phyloP scores from a whole-genome alignment of 345 rosid species.

The Nasturtium officinale region DNA sequence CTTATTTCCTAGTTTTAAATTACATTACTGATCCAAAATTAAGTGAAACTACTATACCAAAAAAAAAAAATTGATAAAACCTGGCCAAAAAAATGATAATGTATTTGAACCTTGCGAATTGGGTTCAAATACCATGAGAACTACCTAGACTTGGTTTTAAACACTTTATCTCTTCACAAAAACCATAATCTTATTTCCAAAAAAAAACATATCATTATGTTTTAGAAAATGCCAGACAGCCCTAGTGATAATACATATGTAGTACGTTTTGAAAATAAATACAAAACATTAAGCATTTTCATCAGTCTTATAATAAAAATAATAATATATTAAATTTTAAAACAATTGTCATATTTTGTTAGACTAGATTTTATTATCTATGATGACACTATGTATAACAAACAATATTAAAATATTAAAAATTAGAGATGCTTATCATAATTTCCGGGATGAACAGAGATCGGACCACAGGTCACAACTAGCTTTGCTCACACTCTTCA shows the following conservation, averaged over 20 bases:
- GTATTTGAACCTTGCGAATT: background rate
- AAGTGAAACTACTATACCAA: background rate
- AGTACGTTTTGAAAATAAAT: background rate
- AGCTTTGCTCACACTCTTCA: conserved; percentile 41
- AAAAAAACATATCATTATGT: too few relatives aligned
- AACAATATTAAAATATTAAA: too few relatives aligned
- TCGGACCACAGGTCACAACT: conserved; percentile 29
- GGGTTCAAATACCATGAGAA: background rate
- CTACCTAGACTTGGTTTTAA: background rate
- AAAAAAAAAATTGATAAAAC: too few relatives aligned
- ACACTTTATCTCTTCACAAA: background rate
- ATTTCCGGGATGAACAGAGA: conserved; percentile 27
- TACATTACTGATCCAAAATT: background rate
- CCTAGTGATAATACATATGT: too few relatives aligned
- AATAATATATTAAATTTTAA: background rate
- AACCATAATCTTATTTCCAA: background rate
- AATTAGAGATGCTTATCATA: too few relatives aligned
- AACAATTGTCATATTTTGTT: background rate
- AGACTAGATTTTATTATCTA: background rate
- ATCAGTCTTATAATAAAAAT: background rate
- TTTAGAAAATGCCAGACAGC: background rate
- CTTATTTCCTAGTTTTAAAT: background rate
- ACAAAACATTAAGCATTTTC: background rate
- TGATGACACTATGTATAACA: background rate
- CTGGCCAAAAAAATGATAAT: too few relatives aligned